Base-by-base conservation (phyloP, 805 yeast species). In the Nematodospora valgi region DNA sequence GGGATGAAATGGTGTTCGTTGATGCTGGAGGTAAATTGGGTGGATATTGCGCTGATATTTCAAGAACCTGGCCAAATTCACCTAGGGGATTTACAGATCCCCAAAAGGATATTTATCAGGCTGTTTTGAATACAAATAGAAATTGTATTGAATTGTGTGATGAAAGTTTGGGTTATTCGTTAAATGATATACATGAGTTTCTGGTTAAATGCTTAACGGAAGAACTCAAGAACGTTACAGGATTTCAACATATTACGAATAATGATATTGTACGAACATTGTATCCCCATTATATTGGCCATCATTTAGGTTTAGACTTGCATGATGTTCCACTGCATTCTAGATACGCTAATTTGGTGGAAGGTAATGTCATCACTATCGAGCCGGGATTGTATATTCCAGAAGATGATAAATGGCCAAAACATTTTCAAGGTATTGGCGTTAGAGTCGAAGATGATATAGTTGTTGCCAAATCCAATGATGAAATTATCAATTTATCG, bases 331-430 rank as follows among this genome's bases (percentile, higher is more conserved):
- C 95, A 4, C 58, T 69, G 2, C 70, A 69, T 25, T 73, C 91
- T 3, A 70, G 87, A 43, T 65, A 64, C 37, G 68, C 70, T 15
- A 62, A 63, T 21, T 55, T 93, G 30, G 60, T 59, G 30, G 64
- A 68, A 14, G 89, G 89, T 15, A 94, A 87, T 54, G 97, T 91
- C 4, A 69, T 93, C 31, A 93, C 99, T 2, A 78, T 94, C 16
- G 99, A 94, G 56, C 98, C 98, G 0, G 99, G 98, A 18, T 72
- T 93, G 19, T 93, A 93, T 55, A 75, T 94, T 27, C 98, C 98
- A 1, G 69, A 74, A 45, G 69, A 69, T 46, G 78, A 74, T 36
- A 68, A 65, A 39, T 91, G 81, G 72, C 98, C 98, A 15, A 69
- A 74, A 42, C 78, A 78, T 47, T 91, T 76, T 64, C 81, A 86